Evolutionary conservation across 1,284 basidiomycete genomes (phyloP).

Genomic region (Amylostereum areolatum): DNA sequence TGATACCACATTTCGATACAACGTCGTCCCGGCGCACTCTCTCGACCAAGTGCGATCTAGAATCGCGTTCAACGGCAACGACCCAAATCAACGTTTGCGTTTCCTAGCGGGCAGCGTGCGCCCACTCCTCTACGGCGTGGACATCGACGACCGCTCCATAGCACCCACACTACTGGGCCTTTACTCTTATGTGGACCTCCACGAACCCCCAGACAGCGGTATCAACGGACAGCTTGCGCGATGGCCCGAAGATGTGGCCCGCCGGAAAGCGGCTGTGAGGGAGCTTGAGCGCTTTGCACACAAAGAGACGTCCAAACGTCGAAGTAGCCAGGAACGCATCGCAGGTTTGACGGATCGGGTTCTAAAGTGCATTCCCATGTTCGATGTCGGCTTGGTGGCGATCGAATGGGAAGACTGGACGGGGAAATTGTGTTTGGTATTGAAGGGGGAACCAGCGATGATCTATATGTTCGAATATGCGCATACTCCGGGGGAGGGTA

Average conservation of each 20-base stretch:
- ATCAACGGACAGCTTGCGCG: slow-evolving; percentile 1
- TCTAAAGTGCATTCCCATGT: too few relatives aligned
- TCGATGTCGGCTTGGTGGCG: too few relatives aligned
- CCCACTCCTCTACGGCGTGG: slow-evolving; percentile 7
- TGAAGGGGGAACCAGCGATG: too few relatives aligned
- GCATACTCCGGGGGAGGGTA: too few relatives aligned
- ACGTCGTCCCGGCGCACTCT: slow-evolving; percentile 1
- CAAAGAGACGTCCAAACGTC: too few relatives aligned
- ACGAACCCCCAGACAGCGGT: slow-evolving; percentile 1
- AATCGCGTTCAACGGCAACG: not conserved
- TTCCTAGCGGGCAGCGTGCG: slow-evolving; percentile 9
- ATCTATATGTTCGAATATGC: too few relatives aligned
- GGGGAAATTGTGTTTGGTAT: too few relatives aligned
- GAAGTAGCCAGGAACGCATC: too few relatives aligned
- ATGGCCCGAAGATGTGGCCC: slow-evolving; percentile 11
- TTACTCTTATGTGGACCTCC: slow-evolving; percentile 9
- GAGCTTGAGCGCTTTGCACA: slow-evolving; percentile 4
- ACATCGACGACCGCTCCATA: slow-evolving; percentile 6
- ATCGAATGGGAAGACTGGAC: too few relatives aligned
- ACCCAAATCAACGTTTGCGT: slow-evolving; percentile 3
- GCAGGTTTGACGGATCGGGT: too few relatives aligned
- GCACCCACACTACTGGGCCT: slow-evolving; percentile 9
- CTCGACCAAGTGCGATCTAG: too few relatives aligned
- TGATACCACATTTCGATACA: slow-evolving; percentile 12
- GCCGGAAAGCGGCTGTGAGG: slow-evolving; percentile 8